Conservation (phyloP, 768 basidiomycete genomes). For the Gloeophyllum trabeum region DNA sequence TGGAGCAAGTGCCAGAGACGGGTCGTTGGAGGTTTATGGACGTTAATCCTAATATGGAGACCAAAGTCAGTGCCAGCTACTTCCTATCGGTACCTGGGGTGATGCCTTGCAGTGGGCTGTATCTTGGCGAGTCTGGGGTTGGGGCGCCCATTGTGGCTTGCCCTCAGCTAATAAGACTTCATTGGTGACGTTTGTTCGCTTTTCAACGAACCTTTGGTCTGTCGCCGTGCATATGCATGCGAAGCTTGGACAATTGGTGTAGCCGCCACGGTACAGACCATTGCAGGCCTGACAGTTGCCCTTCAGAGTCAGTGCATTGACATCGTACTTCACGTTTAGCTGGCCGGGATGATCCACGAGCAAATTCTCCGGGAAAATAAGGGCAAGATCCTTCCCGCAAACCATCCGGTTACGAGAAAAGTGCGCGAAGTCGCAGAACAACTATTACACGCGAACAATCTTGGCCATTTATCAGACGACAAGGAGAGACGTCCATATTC, state of each 20-base stretch:
- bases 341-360: slow-evolving; percentile 29
- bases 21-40: slow-evolving; percentile 89
- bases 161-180: too few species aligned
- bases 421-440: slow-evolving; percentile 60
- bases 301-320: background rate
- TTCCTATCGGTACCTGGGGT: background rate
- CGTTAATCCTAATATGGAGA: slow-evolving; percentile 45
- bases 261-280: too few species aligned
- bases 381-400: slow-evolving; percentile 45
- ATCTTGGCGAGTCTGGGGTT: too few species aligned
- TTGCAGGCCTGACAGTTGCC: too few species aligned
- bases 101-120: too few species aligned
- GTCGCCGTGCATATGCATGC: too few species aligned
- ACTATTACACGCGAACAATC: slow-evolving; percentile 59
- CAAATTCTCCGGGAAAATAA: slow-evolving; percentile 42
- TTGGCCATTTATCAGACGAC: slow-evolving; percentile 47
- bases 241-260: too few species aligned
- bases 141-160: too few species aligned
- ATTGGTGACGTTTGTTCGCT: too few species aligned
- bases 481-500: too few species aligned
- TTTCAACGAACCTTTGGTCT: too few species aligned
- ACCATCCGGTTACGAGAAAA: slow-evolving; percentile 54
- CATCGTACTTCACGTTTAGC: slow-evolving; percentile 14
- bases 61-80: slow-evolving; percentile 25
- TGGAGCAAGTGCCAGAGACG: slow-evolving; percentile 80